Percentiles rank a stretch among this genome's conserved stretches.
Conservation (phyloP, 2,329 filamentous ascomycete genomes). For the Calonectria honghensis region DNA sequence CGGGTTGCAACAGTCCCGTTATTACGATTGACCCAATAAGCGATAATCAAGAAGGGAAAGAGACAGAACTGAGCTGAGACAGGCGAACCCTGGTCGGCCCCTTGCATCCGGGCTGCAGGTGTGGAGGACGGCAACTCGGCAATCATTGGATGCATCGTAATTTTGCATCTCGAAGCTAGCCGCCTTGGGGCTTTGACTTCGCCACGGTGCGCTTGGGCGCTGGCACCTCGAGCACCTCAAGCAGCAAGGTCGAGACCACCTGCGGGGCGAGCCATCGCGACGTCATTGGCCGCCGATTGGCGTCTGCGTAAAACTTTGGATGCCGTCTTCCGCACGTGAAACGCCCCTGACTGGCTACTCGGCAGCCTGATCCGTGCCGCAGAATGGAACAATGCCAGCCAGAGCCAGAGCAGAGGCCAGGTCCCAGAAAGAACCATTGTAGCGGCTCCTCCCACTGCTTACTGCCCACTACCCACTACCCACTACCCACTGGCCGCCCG, state of each 20-base stretch:
- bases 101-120: slow-evolving; percentile 21
- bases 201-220: slow-evolving; percentile 16
- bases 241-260: slow-evolving; percentile 23
- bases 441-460: background rate
- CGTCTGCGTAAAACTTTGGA: slow-evolving; percentile 21
- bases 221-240: background rate
- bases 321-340: slow-evolving; percentile 25
- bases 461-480: no score
- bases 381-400: background rate
- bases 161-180: background rate
- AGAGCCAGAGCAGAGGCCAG: background rate
- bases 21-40: slow-evolving; percentile 36
- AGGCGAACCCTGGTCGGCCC: slow-evolving; percentile 10
- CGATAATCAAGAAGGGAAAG: background rate
- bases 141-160: slow-evolving; percentile 19
- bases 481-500: no score
- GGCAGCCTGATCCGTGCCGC: slow-evolving; percentile 30
- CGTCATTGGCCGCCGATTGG: slow-evolving; percentile 25
- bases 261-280: background rate
- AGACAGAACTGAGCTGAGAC: background rate
- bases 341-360: slow-evolving; percentile 6
- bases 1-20: slow-evolving; percentile 6
- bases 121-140: slow-evolving; percentile 21
- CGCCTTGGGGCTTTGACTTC: slow-evolving; percentile 8
- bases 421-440: background rate